phyloP scores from a whole-genome alignment of 768 basidiomycete species.

The Artomyces pyxidatus region DNA sequence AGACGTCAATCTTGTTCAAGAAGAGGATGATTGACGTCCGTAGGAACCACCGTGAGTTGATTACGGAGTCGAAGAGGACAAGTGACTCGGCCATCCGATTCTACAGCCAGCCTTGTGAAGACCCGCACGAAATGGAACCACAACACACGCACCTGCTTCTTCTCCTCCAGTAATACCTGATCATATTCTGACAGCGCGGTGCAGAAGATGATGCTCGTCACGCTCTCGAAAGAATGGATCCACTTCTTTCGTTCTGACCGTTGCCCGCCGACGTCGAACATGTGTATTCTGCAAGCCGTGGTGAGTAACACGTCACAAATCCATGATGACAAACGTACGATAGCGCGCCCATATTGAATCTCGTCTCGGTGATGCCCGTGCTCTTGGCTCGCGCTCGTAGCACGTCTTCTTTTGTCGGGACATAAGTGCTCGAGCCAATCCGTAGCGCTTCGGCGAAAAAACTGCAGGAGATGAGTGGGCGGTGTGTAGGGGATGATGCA shows the following conservation, averaged over 20 bases:
- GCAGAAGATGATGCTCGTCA: constrained; percentile 74
- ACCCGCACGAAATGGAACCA: not conserved
- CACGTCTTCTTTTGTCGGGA: constrained; percentile 82
- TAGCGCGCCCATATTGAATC: constrained; percentile 59
- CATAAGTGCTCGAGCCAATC: constrained; percentile 74
- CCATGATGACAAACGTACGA: constrained; percentile 20
- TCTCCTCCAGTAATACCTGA: constrained; percentile 63
- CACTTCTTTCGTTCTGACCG: constrained; percentile 54
- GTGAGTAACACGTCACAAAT: no score
- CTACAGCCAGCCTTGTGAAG: constrained; percentile 24
- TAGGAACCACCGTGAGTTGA: constrained; percentile 76
- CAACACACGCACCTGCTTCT: constrained; percentile 41
- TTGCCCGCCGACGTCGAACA: constrained; percentile 73
- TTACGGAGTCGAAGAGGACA: constrained; percentile 66
- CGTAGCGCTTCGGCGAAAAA: constrained; percentile 84
- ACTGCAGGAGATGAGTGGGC: constrained; percentile 28
- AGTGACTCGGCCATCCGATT: constrained; percentile 74
- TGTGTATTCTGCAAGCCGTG: constrained; percentile 39
- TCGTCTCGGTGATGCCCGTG: constrained; percentile 85
- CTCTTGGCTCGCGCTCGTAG: constrained; percentile 84
- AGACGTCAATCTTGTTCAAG: constrained; percentile 68
- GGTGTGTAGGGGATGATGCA: not conserved
- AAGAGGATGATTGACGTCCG: constrained; percentile 60
- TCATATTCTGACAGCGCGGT: constrained; percentile 72
- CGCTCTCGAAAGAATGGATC: constrained; percentile 67